Percentiles rank a stretch among this genome's conserved stretches.
Conservation (phyloP, 768 basidiomycete species). For the Sporobolomyces pararoseus region DNA sequence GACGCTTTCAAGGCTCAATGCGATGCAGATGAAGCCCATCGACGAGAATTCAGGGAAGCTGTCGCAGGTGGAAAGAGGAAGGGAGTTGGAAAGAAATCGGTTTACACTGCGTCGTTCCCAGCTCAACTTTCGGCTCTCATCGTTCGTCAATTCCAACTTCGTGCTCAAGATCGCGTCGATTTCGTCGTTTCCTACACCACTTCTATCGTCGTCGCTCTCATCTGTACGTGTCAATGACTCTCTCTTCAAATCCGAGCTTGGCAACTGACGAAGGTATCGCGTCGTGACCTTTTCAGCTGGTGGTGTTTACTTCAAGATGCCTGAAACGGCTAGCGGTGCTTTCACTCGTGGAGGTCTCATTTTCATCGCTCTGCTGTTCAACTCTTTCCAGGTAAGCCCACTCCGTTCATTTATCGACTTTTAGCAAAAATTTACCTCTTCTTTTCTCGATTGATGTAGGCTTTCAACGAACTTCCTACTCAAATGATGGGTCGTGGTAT, state of each 20-base stretch:
- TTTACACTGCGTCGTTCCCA: conserved; percentile 73
- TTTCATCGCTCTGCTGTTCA: conserved; percentile 41
- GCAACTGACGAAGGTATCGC: background rate
- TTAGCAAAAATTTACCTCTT: no score
- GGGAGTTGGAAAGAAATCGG: conserved; percentile 58
- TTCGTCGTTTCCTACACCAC: conserved; percentile 66
- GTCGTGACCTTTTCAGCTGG: background rate
- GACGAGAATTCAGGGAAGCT: conserved; percentile 71
- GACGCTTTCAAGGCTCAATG: conserved; percentile 62
- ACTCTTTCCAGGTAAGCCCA: conserved; percentile 62
- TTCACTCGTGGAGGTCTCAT: conserved; percentile 71
- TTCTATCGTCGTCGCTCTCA: conserved; percentile 56
- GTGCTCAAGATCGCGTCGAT: conserved; percentile 71
- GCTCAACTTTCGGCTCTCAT: conserved; percentile 70
- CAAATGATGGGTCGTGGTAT: conserved; percentile 77
- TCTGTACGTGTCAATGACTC: conserved; percentile 29
- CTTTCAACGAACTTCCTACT: conserved; percentile 50
- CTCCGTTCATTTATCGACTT: no score
- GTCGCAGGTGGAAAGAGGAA: conserved; percentile 72
- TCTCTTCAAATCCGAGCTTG: background rate
- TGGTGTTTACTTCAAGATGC: conserved; percentile 61
- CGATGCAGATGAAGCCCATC: conserved; percentile 54
- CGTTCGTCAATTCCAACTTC: conserved; percentile 59
- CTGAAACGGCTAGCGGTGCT: conserved; percentile 68
- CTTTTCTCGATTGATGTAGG: no score